Conservation (phyloP, 768 basidiomycete species). For the Fomitopsis serialis region DNA sequence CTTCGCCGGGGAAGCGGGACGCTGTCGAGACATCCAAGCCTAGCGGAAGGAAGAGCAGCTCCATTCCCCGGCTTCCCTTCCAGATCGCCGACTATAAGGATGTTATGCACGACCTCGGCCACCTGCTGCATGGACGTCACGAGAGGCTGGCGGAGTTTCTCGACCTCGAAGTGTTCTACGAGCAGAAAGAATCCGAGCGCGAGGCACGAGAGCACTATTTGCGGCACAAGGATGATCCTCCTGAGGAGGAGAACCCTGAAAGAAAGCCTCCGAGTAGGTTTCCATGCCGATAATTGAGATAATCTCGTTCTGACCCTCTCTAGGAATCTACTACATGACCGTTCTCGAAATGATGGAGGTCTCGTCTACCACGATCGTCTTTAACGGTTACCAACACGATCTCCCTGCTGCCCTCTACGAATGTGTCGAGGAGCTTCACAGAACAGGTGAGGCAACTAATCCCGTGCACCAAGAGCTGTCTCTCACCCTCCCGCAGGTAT, state of each 20-base stretch:
- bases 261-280: not conserved
- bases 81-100: slow-evolving; percentile 5
- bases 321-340: slow-evolving; percentile 33
- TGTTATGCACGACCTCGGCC: slow-evolving; percentile 6
- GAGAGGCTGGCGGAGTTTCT: slow-evolving; percentile 14
- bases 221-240: not conserved
- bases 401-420: slow-evolving; percentile 34
- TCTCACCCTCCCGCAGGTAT: slow-evolving; percentile 33
- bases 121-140: slow-evolving; percentile 8
- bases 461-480: not conserved
- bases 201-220: not conserved
- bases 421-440: slow-evolving; percentile 42
- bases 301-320: not conserved
- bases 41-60: not conserved
- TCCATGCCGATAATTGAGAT: not conserved
- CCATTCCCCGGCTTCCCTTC: slow-evolving; percentile 8
- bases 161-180: slow-evolving; percentile 12
- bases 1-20: not conserved
- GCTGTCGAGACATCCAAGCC: not conserved
- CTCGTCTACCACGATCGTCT: slow-evolving; percentile 26
- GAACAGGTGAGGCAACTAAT: slow-evolving; percentile 28
- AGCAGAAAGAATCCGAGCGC: not conserved
- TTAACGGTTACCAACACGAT: slow-evolving; percentile 33
- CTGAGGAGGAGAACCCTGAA: not conserved
- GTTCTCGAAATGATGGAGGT: slow-evolving; percentile 28